These are phyloP conservation scores for Capsicum chinense DNA, from an alignment of 257 asterid genomes.

Conservation along the genomic window DNA sequence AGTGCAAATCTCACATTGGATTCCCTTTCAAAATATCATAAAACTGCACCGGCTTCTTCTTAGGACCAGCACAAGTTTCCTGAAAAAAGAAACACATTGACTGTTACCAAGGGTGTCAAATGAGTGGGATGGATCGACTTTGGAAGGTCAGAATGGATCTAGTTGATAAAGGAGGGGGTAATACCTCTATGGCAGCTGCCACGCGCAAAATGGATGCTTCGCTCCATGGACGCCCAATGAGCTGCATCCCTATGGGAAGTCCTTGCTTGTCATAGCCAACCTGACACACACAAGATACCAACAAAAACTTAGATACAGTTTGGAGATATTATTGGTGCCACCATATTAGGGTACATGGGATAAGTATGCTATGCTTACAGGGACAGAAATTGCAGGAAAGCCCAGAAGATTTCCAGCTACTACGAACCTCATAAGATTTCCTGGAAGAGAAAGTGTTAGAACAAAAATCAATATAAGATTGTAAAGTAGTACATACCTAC, in stretches of 20 bases:
- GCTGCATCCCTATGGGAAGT: conserved; percentile 93
- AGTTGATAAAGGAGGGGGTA: not conserved
- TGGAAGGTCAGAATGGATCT: not conserved
- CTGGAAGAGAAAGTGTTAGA: conserved; percentile 42
- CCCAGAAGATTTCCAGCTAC: conserved; percentile 84
- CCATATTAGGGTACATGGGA: not conserved
- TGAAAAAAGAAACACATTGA: conserved; percentile 35
- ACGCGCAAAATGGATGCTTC: conserved; percentile 86
- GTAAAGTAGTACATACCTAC: not conserved
- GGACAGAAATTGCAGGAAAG: conserved; percentile 88
- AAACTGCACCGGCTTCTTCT: conserved; percentile 76
- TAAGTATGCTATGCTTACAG: conserved; percentile 58
- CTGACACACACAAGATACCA: conserved; percentile 40
- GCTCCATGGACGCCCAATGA: conserved; percentile 94
- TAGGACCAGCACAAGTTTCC: conserved; percentile 64
- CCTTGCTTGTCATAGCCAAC: conserved; percentile 94
- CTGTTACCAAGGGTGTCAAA: not conserved
- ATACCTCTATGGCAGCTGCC: conserved; percentile 89
- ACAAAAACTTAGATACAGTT: not conserved
- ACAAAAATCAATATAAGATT: conserved; percentile 20
- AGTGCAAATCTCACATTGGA: conserved; percentile 18
- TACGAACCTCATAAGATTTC: conserved; percentile 82
- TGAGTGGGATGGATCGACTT: not conserved
- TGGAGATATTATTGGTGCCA: not conserved
- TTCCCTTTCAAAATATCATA: conserved; percentile 74